Conservation (phyloP, 768 basidiomycete genomes). For the Myochromella boudieri region DNA sequence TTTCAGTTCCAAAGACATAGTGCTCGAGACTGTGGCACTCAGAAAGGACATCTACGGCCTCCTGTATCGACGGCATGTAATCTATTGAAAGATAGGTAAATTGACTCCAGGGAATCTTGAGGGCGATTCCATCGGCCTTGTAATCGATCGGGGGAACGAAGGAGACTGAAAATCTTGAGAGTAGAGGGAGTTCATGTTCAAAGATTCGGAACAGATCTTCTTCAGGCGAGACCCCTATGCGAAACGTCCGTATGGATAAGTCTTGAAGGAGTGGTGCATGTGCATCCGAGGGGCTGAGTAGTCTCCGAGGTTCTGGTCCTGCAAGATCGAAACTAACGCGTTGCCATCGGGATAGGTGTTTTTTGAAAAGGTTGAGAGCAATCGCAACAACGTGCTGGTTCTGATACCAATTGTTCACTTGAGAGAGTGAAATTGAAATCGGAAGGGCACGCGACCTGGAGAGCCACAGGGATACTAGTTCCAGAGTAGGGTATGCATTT, state of each 20-base stretch:
- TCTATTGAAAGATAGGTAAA: slow-evolving; percentile 25
- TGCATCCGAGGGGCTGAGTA: slow-evolving; percentile 19
- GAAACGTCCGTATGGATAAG: slow-evolving; percentile 28
- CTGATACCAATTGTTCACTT: slow-evolving; percentile 31
- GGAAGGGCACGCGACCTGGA: slow-evolving; percentile 32
- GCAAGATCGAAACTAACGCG: slow-evolving; percentile 30
- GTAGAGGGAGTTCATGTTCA: slow-evolving; percentile 24
- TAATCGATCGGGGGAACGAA: slow-evolving; percentile 29
- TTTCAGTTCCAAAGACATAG: slow-evolving; percentile 29
- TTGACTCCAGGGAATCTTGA: slow-evolving; percentile 31
- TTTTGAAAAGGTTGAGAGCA: slow-evolving; percentile 30
- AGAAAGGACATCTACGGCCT: not conserved
- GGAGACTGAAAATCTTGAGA: slow-evolving; percentile 29
- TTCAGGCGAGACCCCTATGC: slow-evolving; percentile 27
- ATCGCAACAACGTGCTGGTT: slow-evolving; percentile 27
- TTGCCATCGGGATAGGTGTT: slow-evolving; percentile 29
- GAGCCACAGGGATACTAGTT: slow-evolving; percentile 30
- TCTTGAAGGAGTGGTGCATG: slow-evolving; percentile 29
- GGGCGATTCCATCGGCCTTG: slow-evolving; percentile 20
- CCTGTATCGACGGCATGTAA: slow-evolving; percentile 17
- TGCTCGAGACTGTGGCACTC: slow-evolving; percentile 1
- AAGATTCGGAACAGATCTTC: slow-evolving; percentile 30
- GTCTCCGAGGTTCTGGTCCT: slow-evolving; percentile 27
- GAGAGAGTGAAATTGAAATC: slow-evolving; percentile 28
- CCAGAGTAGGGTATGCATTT: slow-evolving; percentile 26